Percentiles rank a stretch among this genome's conserved stretches.
Conservation (phyloP, 73 alveolate species). For the Uronychia binucleata region DNA sequence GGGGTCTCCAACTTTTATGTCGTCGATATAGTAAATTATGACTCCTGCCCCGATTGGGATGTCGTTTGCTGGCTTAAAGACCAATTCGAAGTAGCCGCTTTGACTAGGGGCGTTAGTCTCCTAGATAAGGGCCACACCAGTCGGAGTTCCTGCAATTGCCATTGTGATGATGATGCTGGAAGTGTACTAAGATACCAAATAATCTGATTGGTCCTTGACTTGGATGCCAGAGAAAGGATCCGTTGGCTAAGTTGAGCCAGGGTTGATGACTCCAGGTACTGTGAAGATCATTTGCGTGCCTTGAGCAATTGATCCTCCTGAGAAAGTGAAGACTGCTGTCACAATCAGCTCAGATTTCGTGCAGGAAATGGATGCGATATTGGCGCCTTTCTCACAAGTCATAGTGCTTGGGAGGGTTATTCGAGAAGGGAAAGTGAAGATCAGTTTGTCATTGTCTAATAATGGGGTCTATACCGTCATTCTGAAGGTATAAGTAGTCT, state of each 20-base stretch:
- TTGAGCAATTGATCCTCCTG: too few relatives aligned
- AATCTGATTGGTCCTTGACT: not conserved
- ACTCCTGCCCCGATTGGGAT: not conserved
- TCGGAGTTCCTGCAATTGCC: too few relatives aligned
- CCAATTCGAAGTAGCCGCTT: not conserved
- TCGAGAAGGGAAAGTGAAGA: conserved; percentile 4
- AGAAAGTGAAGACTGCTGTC: not conserved
- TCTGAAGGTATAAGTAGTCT: not conserved
- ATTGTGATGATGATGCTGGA: too few relatives aligned
- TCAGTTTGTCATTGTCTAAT: conserved; percentile 7
- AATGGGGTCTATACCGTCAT: conserved; percentile 26
- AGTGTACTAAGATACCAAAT: not conserved
- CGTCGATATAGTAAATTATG: not conserved
- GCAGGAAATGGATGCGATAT: too few relatives aligned
- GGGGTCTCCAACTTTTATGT: not conserved
- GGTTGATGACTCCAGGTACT: too few relatives aligned
- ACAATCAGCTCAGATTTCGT: too few relatives aligned
- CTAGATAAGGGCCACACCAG: too few relatives aligned
- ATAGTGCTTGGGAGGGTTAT: conserved; percentile 10
- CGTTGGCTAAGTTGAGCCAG: too few relatives aligned
- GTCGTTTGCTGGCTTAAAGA: not conserved
- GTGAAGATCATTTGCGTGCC: too few relatives aligned
- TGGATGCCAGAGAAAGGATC: not conserved
- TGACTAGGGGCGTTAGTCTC: not conserved
- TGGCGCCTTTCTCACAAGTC: too few relatives aligned